Base-by-base conservation (phyloP, 306 rosid genomes). In the Quercus ilex region DNA sequence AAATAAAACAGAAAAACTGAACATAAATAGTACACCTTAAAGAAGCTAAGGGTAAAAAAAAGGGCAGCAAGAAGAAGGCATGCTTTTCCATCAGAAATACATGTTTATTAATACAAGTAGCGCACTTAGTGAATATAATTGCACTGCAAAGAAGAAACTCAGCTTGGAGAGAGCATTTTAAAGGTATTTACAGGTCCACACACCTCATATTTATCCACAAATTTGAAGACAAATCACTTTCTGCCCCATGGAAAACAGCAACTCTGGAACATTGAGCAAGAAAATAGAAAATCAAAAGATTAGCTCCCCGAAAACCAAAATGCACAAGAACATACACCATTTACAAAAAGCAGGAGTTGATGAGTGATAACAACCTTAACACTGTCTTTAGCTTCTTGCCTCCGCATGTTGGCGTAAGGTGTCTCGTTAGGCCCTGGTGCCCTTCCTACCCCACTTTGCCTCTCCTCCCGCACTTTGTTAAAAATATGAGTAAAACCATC, bases 401-500 rank as follows among this genome's bases (percentile, higher is more conserved):
- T 87, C 52, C 78, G 60, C 64, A 35, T 3, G 75, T 57, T 53
- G 14, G 41, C 13, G 74, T 77, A 79, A 20, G 90, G 79, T 55
- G 87, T 83, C 79, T 79, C 82, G 8, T 80, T 76, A 28, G 91
- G 88, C 2, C 91, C 92, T 0, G 88, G 83, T 4, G 60, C 86
- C 70, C 86, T 75, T 60, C 87, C 92, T 3, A 84, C 83, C 1
- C 88, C 96, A 0, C 87, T 81, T 10, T 89, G 92, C 78, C 81
- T 85, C 87, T 88, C 96, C 82, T 91, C 91, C 46, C 92, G 80
- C 79, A 92, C 99, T 83, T 88, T 76, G 76, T 89, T 89, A 85
- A 95, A 95, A 58, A 95, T 91, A 79, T 89, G 96, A 78, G 99
- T 95, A 81, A 63, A 95, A 72, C 97, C 91, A 71, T 92, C 95